Base-by-base conservation (phyloP, 2,329 filamentous ascomycete genomes). In the Penicillium sp. region DNA sequence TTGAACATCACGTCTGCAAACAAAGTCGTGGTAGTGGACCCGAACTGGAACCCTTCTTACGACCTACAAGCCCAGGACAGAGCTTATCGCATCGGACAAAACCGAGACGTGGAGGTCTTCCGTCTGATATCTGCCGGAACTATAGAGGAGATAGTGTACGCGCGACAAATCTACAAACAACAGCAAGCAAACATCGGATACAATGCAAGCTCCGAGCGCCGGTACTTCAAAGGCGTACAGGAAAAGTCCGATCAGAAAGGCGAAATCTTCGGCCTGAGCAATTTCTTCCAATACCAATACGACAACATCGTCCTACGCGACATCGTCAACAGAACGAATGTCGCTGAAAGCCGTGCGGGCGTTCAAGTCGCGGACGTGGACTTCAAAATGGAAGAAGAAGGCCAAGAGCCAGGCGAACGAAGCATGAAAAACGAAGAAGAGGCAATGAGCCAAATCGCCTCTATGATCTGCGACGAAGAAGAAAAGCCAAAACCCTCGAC, bases 181-280 rank as follows among this genome's bases (percentile, higher is more conserved):
- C 94, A 99, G 67, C 94, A 97, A 75, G 93, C 94, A 24, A 97
- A 97, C 67, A 97, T 99, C 55, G 94, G 91, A 1, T 97, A 99
- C 73, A 95, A 88, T 32, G 94, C 94, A 0, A 95, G 91, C 0
- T 89, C 87, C 5, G 94, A 99, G 73, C 86, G 94, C 3, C 86
- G 94, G 1, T 99, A 99, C 72, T 99, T 99, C 78, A 92, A 89
- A 62, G 94, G 94, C 39, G 91, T 97, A 0, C 93, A 97, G 74
- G 88, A 95, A 58, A 85, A 91, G 61, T 85, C 85, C 22, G 84
- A 85, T 27, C 86, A 92, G 60, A 93, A 93, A 64, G 94, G 94
- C 14, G 94, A 99, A 71, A 91, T 99, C 21, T 99, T 99, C 63
- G 94, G 94, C 0, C 81, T 97, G 2, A 76, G 83, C 21, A 99